Evolutionary conservation across 1,284 basidiomycete genomes (phyloP), one percentile per base, ranked within the genome.

Genomic region (Somion occarium): DNA sequence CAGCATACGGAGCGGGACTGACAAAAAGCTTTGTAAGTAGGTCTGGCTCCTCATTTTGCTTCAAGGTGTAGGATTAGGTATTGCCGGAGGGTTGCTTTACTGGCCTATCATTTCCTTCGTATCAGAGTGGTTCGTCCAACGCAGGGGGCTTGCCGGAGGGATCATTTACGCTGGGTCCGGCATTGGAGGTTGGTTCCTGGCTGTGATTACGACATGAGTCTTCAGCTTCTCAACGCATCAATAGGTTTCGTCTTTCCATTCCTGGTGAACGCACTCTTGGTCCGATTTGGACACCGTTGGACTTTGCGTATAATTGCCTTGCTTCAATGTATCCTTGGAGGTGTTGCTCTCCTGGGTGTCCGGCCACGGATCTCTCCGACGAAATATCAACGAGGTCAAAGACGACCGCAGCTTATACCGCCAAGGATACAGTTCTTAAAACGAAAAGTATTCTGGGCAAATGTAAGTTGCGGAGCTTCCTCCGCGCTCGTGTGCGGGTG

Each of bases 131-230:
- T 61, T 61, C 44, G 56, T 60, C 5, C 52, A 57, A 25, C 59
- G 59, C 25, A 57, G 63, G 2, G 63, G 63, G 12, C 58, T 65
- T 20, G 63, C 64, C 2, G 58, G 58, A 7, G 62, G 63, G 2
- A 60, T 64, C 39, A 62, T 66, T 45, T 65, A 64, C 48, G 61
- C 64, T 1, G 63, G 64, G 1, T 60, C 61, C 5, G 62, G 63
- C 22, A 51, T 64, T 5, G 63, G 63, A 13, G 62, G 64, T 59
- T 30, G 51, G 55, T 22, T 24, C 22, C 11, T 15, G n/a, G 34
- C n/a, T n/a, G 34, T 37, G 9, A 37, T 15, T 5, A 15, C 5
- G 38, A 39, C 5, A 4, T 15, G 5, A 20, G 38, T 20, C 5
- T 15, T 15, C n/a, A 5, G 22, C 19, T 23, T 22, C 43, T n/a